Conservation (phyloP, 2,329 filamentous ascomycete genomes). For the Xylaria sp. region DNA sequence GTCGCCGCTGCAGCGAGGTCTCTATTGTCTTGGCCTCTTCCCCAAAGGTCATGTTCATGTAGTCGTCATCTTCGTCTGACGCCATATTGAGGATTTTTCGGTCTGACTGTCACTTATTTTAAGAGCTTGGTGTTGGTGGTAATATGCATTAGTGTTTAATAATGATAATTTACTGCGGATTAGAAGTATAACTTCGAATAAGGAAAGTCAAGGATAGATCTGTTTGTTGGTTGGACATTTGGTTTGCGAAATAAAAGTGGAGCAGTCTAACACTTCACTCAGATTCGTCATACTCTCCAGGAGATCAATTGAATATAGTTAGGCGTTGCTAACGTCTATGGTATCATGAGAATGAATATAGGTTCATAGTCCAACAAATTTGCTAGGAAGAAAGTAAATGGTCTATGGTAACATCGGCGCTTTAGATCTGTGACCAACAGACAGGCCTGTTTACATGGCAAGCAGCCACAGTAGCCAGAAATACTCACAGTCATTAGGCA, state of each 20-base stretch:
- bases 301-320: conserved; percentile 2
- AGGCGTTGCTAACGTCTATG: background rate
- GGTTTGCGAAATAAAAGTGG: conserved; percentile 31
- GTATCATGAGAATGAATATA: conserved; percentile 6
- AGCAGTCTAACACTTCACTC: background rate
- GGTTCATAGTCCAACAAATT: conserved; percentile 6
- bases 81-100: conserved; percentile 35
- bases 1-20: conserved; percentile 64
- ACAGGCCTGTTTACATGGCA: conserved; percentile 19
- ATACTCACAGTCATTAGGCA: conserved; percentile 21
- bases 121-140: background rate
- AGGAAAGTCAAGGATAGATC: background rate
- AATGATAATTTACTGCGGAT: background rate
- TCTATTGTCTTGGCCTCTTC: conserved; percentile 67
- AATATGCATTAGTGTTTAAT: background rate
- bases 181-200: background rate
- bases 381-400: conserved; percentile 26
- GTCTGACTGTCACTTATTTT: background rate
- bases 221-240: background rate
- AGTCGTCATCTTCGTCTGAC: conserved; percentile 81
- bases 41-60: conserved; percentile 94
- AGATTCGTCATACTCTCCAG: background rate
- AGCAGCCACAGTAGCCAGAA: conserved; percentile 5
- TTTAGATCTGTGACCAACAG: conserved; percentile 32
- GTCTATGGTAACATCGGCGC: conserved; percentile 30